Evolutionary conservation across 495 filamentous ascomycete genomes (phyloP).

Genomic region (Penicillium fimorum): DNA sequence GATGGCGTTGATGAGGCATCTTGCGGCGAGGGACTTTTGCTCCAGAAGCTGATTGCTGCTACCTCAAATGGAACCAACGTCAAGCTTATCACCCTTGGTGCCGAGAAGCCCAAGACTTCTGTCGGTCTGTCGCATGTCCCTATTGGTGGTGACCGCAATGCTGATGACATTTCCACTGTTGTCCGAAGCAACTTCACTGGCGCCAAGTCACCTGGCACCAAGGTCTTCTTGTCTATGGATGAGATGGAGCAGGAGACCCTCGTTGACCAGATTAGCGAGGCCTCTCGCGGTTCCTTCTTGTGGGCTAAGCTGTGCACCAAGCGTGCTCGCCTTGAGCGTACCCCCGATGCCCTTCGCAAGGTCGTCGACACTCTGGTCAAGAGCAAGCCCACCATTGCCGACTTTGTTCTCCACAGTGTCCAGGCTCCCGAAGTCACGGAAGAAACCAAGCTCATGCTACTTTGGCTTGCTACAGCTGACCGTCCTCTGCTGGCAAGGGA

Average conservation of each 20-base stretch:
- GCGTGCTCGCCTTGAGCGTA: constrained; percentile 25
- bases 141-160: constrained; percentile 21
- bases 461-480: constrained; percentile 35
- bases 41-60: constrained; percentile 26
- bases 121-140: constrained; percentile 18
- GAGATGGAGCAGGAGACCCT: constrained; percentile 33
- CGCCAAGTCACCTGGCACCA: neutral
- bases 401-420: constrained; percentile 30
- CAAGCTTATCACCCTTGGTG: constrained; percentile 33
- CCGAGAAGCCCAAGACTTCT: constrained; percentile 25
- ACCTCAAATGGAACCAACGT: constrained; percentile 26
- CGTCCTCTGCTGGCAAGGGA: constrained; percentile 33
- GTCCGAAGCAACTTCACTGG: constrained; percentile 23
- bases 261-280: constrained; percentile 36
- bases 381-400: constrained; percentile 26
- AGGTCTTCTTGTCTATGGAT: constrained; percentile 17
- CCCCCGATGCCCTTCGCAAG: constrained; percentile 25
- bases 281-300: constrained; percentile 36
- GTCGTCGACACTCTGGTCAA: constrained; percentile 25
- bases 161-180: constrained; percentile 29
- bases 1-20: constrained; percentile 39
- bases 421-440: constrained; percentile 24
- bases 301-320: constrained; percentile 41
- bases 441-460: constrained; percentile 29
- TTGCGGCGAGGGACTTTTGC: constrained; percentile 28